Base-by-base conservation (phyloP, 2,329 filamentous ascomycete species). In the Nigrospora sphaerica region DNA sequence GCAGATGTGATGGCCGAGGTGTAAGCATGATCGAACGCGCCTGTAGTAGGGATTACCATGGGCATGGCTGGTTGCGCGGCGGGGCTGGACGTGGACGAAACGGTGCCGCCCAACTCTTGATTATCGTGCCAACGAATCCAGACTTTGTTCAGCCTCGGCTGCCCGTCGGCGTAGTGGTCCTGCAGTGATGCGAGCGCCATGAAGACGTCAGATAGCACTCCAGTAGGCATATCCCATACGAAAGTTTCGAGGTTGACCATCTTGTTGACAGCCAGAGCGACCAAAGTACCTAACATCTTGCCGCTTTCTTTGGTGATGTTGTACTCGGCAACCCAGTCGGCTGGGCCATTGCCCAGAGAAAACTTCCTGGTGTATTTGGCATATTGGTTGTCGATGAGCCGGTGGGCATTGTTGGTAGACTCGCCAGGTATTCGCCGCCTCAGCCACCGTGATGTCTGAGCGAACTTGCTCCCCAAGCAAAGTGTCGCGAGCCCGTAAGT, bases 41-140 rank as follows among this genome's bases (percentile, higher is more conserved):
- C 53, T 39, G 41, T 39, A 18, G 42, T 42, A 48, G 54, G 49
- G 32, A 49, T 46, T 2, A 47, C 39, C 7, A 51, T 50, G 34
- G 61, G 58, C 36, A 54, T 56, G 53, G 68, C 41, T 19, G 46
- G 45, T 28, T 39, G 46, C 23, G 46, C 34, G 19, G 32, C 54
- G 39, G 57, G 57, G 36, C 52, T 59, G 3, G 62, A 58, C n/a
- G 57, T 48, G 18, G 62, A 61, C 6, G 54, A 50, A 52, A 66
- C 64, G 54, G 64, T 53, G 54, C 67, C 54, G 59, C 65, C 44
- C 54, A 61, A 46, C 12, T 75, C 73, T 6, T 73, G 74, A 58
- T 89, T 92, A 62, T 91, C 84, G 63, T 93, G 88, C 83, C 86
- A 92, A 53, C 88, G 79, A 45, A 93, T 79, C 83, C 86, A 91